Base-by-base conservation (phyloP, 2,329 filamentous ascomycete genomes). In the Amylocarpus encephaloides region DNA sequence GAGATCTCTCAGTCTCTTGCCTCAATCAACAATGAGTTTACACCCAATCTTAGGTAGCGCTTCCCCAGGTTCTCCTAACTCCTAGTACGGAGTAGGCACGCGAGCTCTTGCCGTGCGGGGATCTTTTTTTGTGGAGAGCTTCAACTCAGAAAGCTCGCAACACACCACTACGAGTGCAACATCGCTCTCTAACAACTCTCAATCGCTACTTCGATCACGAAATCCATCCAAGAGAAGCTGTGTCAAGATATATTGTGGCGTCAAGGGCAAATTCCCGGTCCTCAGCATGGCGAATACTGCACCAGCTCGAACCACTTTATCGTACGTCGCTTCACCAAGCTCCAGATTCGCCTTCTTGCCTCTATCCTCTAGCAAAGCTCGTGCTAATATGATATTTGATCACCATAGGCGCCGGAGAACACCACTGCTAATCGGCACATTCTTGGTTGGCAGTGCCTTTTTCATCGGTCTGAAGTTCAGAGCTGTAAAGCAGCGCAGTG, bases 381-480 rank as follows among this genome's bases (percentile, higher is more conserved):
- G 12, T n/a, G 2, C 11, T 36, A 16, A 30, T 26, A 22, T 29
- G 16, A 41, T 18, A 7, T 13, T 34, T 22, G 2, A 6, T 0
- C 32, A 15, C 30, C 29, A n/a, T 18, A 64, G 62, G 30, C 58
- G 58, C 19, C 57, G 58, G 49, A 52, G 60, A 29, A 58, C 53
- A n/a, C 58, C 60, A 38, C 52, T 65, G 36, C 53, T 66, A 9
- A 49, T 65, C 15, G 48, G 53, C n/a, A 48, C 59, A 6, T 56
- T 65, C 29, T 35, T 66, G n/a, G 59, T 56, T n/a, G 60, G 53
- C 4, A 50, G 54, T 29, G 56, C 56, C 12, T 22, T 63, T 1
- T 66, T 65, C 43, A 52, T 64, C 34, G 61, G 58, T 2, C 51
- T 66, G 49, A 66, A 66, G 52, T 66, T 62, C 60, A 52, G 55